These are phyloP conservation scores for Persicaria tinctoria DNA, from an alignment of 148 eudicot species.

Conservation along the genomic window DNA sequence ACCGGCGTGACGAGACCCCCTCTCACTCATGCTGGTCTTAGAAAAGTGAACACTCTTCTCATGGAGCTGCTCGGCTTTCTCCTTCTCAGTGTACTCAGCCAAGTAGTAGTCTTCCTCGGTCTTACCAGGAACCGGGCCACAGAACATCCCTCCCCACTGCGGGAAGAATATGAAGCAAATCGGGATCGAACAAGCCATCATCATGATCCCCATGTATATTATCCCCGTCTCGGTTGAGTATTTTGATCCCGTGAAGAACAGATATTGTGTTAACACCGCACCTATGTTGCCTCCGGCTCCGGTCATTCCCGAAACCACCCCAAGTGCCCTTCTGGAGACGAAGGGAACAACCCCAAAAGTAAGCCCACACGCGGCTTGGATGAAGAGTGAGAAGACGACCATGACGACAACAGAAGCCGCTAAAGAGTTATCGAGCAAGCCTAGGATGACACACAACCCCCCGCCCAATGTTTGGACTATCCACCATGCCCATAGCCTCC, in stretches of 20 bases:
- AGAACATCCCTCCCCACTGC: not conserved
- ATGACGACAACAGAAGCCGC: not conserved
- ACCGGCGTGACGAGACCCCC: conserved; percentile 8
- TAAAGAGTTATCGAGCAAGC: not conserved
- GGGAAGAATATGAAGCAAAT: not conserved
- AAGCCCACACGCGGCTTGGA: not conserved
- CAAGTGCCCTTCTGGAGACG: not conserved
- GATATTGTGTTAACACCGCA: not conserved
- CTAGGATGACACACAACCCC: not conserved
- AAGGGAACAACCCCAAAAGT: not conserved
- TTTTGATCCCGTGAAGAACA: not conserved
- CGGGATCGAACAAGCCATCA: not conserved
- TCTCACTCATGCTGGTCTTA: conserved; percentile 22
- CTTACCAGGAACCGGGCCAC: not conserved
- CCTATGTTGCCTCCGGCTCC: not conserved
- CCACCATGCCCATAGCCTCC: not conserved
- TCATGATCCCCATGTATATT: not conserved
- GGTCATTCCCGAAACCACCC: not conserved
- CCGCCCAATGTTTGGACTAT: not conserved
- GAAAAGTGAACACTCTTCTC: conserved; percentile 26
- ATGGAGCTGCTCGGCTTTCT: conserved; percentile 25
- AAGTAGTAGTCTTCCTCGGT: not conserved
- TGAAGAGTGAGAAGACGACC: not conserved
- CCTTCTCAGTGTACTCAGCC: conserved; percentile 4
- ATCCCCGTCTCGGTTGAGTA: not conserved